Evolutionary conservation across 108 stramenopile species (phyloP).

Genomic region (Aureococcus anophagefferens): DNA sequence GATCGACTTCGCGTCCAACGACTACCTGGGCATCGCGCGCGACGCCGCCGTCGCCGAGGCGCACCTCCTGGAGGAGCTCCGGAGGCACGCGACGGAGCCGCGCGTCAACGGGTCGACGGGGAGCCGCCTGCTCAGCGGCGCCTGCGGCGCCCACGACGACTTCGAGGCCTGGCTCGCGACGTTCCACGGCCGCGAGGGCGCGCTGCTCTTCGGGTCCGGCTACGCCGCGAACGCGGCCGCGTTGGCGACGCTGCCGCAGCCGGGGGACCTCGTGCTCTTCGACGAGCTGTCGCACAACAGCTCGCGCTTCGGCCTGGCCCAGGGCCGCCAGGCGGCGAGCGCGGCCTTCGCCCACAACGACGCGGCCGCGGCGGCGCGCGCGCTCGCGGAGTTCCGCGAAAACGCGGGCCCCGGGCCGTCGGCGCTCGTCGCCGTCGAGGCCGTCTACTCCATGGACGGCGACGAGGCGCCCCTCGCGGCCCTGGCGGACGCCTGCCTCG

Average conservation of each 20-base stretch:
- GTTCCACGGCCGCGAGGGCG: slow-evolving; percentile 61
- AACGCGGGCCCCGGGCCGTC: not conserved
- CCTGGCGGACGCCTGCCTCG: slow-evolving; percentile 51
- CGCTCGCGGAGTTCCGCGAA: slow-evolving; percentile 36
- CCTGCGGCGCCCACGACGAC: slow-evolving; percentile 53
- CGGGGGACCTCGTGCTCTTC: slow-evolving; percentile 57
- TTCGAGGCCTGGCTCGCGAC: slow-evolving; percentile 60
- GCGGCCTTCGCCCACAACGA: slow-evolving; percentile 71
- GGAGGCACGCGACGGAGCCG: not conserved
- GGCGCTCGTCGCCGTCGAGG: slow-evolving; percentile 75
- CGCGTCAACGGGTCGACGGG: slow-evolving; percentile 66
- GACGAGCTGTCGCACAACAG: slow-evolving; percentile 86
- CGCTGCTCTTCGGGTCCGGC: slow-evolving; percentile 82
- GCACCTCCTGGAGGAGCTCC: slow-evolving; percentile 1
- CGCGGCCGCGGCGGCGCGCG: slow-evolving; percentile 42
- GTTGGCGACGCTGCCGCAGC: slow-evolving; percentile 53
- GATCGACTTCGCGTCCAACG: slow-evolving; percentile 91
- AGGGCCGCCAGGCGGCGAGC: slow-evolving; percentile 19
- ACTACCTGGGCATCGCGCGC: slow-evolving; percentile 87
- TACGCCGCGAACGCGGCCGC: slow-evolving; percentile 93
- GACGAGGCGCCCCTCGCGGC: slow-evolving; percentile 73
- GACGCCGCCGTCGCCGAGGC: slow-evolving; percentile 25
- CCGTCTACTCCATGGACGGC: slow-evolving; percentile 96
- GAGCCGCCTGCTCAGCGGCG: slow-evolving; percentile 84
- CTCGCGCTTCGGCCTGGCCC: slow-evolving; percentile 30